Evolutionary conservation across 1,284 basidiomycete genomes (phyloP), one percentile per base, ranked within the genome.

Genomic region (Rhodotorula glutinis): DNA sequence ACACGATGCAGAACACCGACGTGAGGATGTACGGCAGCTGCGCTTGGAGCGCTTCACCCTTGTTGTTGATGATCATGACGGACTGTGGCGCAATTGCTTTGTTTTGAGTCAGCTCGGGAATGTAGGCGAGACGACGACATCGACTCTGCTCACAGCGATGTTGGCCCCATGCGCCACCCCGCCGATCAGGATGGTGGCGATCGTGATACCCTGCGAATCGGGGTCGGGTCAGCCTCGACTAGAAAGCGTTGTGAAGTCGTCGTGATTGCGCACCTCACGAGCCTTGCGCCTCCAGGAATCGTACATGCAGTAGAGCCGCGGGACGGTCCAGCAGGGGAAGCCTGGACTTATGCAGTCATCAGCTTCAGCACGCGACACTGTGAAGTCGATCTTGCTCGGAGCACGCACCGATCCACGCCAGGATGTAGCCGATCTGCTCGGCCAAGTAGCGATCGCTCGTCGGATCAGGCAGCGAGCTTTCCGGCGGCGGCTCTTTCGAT

Each of bases 21-120:
- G 60, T 62, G 21, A 30, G 17, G n/a, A 49, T 29, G 33, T 54
- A 62, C 17, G 60, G 60, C 21, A 38, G 7, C 44, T 62, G 60
- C 2, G 60, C 60, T 4, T 40, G n/a, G 16, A 62, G 44, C 44
- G 53, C 17, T 16, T 55, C 53, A 17, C 38, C 25, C 33, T 17
- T 3, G 19, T 21, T 10, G 44, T 55, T 62, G 53, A 62, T 40
- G 17, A 62, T 16, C 51, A 55, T 9, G 33, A 62, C 27, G 19
- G 60, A 47, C 53, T 55, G 52, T 21, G 16, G 3, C 1, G 19
- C 9, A 5, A 16, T 19, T n/a, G 40, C 30, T 29, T 9, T 30
- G 27, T 21, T 4, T 21, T 3, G 2, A 25, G n/a, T n/a, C n/a
- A n/a, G n/a, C n/a, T n/a, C n/a, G n/a, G n/a, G n/a, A n/a, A n/a